These are phyloP conservation scores for Avena eriantha DNA, from an alignment of 176 grass and related monocot genomes.

Conservation along the genomic window DNA sequence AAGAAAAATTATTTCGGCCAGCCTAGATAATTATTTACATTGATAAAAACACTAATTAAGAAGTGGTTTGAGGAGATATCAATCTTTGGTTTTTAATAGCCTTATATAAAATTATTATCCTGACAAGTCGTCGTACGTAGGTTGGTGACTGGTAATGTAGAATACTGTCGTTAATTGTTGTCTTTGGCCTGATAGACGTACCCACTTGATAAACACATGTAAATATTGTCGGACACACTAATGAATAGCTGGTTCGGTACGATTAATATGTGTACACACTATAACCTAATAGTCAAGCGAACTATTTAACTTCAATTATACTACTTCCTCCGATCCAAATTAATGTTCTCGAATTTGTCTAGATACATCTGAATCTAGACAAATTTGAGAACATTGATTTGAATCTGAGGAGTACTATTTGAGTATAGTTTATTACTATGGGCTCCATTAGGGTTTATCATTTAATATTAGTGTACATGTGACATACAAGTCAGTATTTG, in stretches of 20 bases:
- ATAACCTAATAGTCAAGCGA: not conserved
- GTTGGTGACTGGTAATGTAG: not conserved
- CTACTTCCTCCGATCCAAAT: no score
- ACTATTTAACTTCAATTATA: slow-evolving; percentile 9
- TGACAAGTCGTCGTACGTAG: not conserved
- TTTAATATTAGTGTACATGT: not conserved
- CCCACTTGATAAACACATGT: not conserved
- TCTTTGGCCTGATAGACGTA: no score
- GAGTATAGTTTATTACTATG: not conserved
- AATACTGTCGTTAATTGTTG: not conserved
- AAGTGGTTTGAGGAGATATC: not conserved
- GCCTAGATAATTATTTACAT: not conserved
- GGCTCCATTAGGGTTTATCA: not conserved
- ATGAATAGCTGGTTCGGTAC: not conserved
- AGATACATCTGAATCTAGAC: no score
- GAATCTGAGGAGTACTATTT: not conserved
- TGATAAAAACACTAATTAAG: not conserved
- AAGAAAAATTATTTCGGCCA: no score
- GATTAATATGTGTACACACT: not conserved
- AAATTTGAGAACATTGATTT: no score
- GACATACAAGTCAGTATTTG: not conserved
- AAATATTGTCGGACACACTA: not conserved
- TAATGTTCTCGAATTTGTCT: no score
- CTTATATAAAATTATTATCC: not conserved
- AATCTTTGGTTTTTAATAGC: not conserved